These are phyloP conservation scores for Penicillium sp. DNA, from an alignment of 2,329 filamentous ascomycete species.

Conservation along the genomic window DNA sequence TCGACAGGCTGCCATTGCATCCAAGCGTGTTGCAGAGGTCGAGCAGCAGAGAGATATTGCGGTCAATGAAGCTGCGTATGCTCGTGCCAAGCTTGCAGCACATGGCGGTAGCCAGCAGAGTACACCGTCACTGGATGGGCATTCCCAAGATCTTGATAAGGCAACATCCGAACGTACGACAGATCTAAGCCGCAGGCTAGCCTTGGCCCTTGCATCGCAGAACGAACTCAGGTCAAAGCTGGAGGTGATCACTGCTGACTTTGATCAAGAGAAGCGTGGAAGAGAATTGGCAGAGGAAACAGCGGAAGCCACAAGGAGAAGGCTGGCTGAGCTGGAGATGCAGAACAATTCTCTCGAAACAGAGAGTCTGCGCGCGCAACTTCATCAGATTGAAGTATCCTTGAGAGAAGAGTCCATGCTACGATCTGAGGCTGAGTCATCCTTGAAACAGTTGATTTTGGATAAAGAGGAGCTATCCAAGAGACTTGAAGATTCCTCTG, in stretches of 20 bases:
- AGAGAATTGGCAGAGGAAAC: constrained; percentile 89
- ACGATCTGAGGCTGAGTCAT: constrained; percentile 75
- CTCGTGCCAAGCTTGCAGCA: constrained; percentile 88
- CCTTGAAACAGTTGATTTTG: constrained; percentile 76
- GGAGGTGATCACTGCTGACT: constrained; percentile 70
- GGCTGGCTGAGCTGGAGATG: constrained; percentile 80
- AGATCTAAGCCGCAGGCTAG: constrained; percentile 82
- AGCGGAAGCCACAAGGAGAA: constrained; percentile 77
- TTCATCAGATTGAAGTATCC: constrained; percentile 78
- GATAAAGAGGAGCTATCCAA: constrained; percentile 79
- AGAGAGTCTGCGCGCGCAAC: constrained; percentile 81
- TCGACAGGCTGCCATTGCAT: constrained; percentile 81
- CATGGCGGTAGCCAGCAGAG: constrained; percentile 70
- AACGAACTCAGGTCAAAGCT: constrained; percentile 79
- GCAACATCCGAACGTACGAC: constrained; percentile 65
- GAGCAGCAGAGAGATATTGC: constrained; percentile 94
- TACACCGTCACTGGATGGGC: constrained; percentile 57
- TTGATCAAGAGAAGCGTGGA: constrained; percentile 80
- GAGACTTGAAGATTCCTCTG: constrained; percentile 69
- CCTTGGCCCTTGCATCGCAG: constrained; percentile 77
- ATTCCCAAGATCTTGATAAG: constrained; percentile 62
- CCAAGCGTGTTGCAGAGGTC: constrained; percentile 88
- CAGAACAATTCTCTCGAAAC: constrained; percentile 84
- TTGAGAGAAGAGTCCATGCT: constrained; percentile 81
- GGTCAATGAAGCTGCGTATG: constrained; percentile 93